These are phyloP conservation scores for Mrakia hoshinonis DNA, from an alignment of 768 basidiomycete species.

Conservation along the genomic window DNA sequence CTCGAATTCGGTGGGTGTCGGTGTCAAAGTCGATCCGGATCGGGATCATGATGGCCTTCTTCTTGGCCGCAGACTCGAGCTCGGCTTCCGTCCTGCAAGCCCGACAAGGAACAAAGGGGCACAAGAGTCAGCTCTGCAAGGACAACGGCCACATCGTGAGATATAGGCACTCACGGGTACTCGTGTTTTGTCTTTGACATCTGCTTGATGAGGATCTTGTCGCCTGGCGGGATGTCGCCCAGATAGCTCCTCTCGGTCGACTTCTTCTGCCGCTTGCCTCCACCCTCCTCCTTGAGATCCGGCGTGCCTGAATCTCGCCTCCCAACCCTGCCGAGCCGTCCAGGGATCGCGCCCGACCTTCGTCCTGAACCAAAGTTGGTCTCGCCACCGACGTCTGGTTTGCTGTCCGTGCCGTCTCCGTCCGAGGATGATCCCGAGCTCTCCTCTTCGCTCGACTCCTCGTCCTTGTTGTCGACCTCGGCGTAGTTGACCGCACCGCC, in stretches of 20 bases:
- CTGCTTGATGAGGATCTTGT: slow-evolving; percentile 58
- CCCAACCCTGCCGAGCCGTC: slow-evolving; percentile 45
- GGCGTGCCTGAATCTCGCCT: slow-evolving; percentile 55
- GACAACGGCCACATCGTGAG: neutral
- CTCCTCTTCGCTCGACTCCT: slow-evolving; percentile 45
- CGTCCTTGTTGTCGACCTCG: slow-evolving; percentile 33
- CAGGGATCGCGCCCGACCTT: neutral
- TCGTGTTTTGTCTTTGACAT: slow-evolving; percentile 58
- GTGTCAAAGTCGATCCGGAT: slow-evolving; percentile 94
- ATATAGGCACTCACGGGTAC: slow-evolving; percentile 55
- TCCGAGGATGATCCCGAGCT: neutral
- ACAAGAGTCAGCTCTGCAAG: slow-evolving; percentile 11
- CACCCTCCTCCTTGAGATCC: slow-evolving; percentile 77
- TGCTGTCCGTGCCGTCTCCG: slow-evolving; percentile 8
- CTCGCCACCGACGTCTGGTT: slow-evolving; percentile 45
- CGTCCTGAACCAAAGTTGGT: slow-evolving; percentile 82
- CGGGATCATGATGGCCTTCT: slow-evolving; percentile 60
- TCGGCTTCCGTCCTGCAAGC: slow-evolving; percentile 50
- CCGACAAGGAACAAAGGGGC: slow-evolving; percentile 17
- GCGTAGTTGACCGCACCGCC: slow-evolving; percentile 37
- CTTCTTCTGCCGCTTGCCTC: slow-evolving; percentile 34
- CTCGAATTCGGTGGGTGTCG: slow-evolving; percentile 80
- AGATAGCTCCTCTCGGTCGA: slow-evolving; percentile 55
- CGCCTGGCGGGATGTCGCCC: slow-evolving; percentile 71
- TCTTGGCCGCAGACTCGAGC: slow-evolving; percentile 55